Evolutionary conservation across 108 stramenopile genomes (phyloP).

Genomic region (Cyclotella sp.): DNA sequence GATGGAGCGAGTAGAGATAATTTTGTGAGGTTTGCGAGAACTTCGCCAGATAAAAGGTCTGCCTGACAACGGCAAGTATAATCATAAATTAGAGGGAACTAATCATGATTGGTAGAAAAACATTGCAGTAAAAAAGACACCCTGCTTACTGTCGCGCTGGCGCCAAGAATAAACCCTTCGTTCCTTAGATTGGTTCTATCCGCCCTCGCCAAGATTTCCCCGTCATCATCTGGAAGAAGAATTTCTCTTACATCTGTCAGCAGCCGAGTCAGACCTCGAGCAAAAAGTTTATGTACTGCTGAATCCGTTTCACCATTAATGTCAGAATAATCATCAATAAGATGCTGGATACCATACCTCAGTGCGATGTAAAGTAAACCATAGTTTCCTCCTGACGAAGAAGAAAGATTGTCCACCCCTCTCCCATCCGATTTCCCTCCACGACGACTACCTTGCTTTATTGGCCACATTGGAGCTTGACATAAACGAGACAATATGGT

Average conservation of each 20-base stretch:
- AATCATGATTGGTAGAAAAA: neutral
- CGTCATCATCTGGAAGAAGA: conserved; percentile 24
- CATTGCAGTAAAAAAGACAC: neutral
- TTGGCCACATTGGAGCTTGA: conserved; percentile 20
- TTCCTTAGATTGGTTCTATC: neutral
- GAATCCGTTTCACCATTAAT: neutral
- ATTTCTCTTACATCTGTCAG: conserved; percentile 42
- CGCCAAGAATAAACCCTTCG: conserved; percentile 26
- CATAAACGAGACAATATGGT: conserved; percentile 32
- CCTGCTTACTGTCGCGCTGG: conserved; percentile 23
- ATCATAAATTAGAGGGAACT: neutral
- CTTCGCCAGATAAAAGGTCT: conserved; percentile 60
- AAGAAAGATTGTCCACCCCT: neutral
- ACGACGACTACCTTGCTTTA: conserved; percentile 28
- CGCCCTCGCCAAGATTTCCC: neutral
- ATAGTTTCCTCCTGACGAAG: conserved; percentile 11
- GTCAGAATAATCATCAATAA: conserved; percentile 2
- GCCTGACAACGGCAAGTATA: conserved; percentile 13
- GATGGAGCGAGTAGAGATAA: conserved; percentile 61
- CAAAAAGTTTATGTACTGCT: conserved; percentile 13
- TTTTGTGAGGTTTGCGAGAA: conserved; percentile 57
- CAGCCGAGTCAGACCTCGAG: conserved; percentile 30
- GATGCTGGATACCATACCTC: conserved; percentile 32
- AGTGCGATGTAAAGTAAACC: conserved; percentile 29
- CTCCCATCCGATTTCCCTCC: conserved; percentile 14